These are phyloP conservation scores for Hirschioporus abietinus DNA, from an alignment of 768 basidiomycete species.

Conservation along the genomic window DNA sequence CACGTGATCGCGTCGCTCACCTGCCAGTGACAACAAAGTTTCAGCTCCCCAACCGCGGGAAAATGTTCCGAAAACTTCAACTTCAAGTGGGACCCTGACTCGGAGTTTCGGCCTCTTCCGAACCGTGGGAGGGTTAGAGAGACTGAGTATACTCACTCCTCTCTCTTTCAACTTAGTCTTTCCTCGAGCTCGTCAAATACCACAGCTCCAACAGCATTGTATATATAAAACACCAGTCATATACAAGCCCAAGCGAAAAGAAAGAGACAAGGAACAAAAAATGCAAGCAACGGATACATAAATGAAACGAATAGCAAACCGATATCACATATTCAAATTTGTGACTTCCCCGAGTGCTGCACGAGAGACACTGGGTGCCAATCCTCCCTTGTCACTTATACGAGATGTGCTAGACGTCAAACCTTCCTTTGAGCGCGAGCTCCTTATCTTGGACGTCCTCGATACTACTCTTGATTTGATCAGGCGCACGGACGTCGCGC, in stretches of 20 bases:
- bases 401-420: neutral
- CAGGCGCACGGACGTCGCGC: neutral
- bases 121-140: too few relatives aligned
- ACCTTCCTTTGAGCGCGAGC: neutral
- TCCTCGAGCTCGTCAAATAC: neutral
- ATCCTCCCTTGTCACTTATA: neutral
- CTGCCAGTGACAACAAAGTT: too few relatives aligned
- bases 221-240: neutral
- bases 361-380: neutral
- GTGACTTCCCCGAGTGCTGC: neutral
- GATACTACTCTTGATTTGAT: neutral
- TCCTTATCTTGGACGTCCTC: neutral
- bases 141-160: too few relatives aligned
- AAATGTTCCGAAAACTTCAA: too few relatives aligned
- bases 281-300: neutral
- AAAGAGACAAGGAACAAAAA: neutral
- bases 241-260: neutral
- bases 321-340: neutral
- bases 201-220: too few relatives aligned
- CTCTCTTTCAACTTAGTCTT: neutral
- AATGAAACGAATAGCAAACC: neutral
- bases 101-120: too few relatives aligned
- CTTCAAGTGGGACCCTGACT: too few relatives aligned
- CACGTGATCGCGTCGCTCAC: neutral
- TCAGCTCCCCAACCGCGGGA: too few relatives aligned